Conservation (phyloP, 345 rosid species). For the Eucalyptus victrix region DNA sequence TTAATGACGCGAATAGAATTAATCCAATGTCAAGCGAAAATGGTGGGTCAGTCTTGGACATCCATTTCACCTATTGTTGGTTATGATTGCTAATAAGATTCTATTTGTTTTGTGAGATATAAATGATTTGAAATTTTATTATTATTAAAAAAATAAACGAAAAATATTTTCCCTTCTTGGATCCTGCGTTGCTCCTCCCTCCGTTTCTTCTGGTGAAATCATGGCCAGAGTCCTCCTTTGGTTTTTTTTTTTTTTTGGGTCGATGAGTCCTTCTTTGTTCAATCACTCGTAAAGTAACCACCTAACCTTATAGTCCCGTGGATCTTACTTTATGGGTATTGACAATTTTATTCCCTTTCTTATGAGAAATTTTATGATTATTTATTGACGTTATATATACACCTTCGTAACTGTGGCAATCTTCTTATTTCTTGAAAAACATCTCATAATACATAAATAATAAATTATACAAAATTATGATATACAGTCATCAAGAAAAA, state of each 20-base stretch:
- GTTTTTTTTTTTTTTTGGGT: too few species aligned
- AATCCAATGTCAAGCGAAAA: too few species aligned
- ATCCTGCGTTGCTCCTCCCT: not conserved
- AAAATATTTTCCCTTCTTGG: too few species aligned
- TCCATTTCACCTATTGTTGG: too few species aligned
- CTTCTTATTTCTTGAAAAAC: not conserved
- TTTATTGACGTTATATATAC: too few species aligned
- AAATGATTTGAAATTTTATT: too few species aligned
- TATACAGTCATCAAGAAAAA: not conserved
- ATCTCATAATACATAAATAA: not conserved
- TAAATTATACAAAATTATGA: not conserved
- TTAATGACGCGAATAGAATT: too few species aligned
- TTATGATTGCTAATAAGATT: too few species aligned
- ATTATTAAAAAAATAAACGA: too few species aligned
- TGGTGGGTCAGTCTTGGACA: too few species aligned
- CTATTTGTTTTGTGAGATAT: accelerated
- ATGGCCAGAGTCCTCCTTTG: not conserved
- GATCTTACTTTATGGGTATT: not conserved
- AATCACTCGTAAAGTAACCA: not conserved
- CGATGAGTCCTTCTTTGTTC: not conserved
- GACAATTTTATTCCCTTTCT: not conserved
- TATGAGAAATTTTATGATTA: too few species aligned
- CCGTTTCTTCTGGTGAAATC: not conserved
- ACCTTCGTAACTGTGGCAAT: not conserved
- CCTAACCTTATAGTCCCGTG: not conserved